Percentiles rank a stretch among this genome's conserved stretches.
These are phyloP conservation scores for Acanthamoeba triangularis DNA, from an alignment of 208 protist species.

Conservation along the genomic window DNA sequence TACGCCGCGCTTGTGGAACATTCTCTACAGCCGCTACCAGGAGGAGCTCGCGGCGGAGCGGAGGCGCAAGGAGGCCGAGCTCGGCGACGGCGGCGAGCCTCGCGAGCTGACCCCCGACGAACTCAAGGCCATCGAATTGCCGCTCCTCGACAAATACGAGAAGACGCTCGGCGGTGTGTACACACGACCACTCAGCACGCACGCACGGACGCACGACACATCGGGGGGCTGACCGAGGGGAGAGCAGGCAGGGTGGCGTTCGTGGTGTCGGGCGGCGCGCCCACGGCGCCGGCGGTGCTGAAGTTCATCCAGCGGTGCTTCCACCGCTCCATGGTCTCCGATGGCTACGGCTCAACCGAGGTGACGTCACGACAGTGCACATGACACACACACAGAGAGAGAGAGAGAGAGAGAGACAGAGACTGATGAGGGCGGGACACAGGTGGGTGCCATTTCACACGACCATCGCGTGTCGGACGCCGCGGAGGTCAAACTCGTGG, in stretches of 20 bases:
- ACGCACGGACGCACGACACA: neutral
- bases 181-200: neutral
- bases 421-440: too few species aligned
- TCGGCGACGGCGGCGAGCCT: neutral
- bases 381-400: too few species aligned
- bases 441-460: conserved; percentile 49
- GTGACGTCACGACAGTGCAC: neutral
- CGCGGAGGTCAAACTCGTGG: conserved; percentile 94
- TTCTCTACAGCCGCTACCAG: conserved; percentile 85
- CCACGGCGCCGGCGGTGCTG: conserved; percentile 87
- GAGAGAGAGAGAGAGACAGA: too few species aligned
- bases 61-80: neutral
- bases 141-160: conserved; percentile 43
- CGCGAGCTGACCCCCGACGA: neutral
- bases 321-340: conserved; percentile 32
- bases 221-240: neutral
- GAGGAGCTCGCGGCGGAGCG: neutral
- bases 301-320: conserved; percentile 87
- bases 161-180: conserved; percentile 29
- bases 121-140: neutral
- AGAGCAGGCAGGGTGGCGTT: conserved; percentile 24
- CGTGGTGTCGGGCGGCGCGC: conserved; percentile 91
- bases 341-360: conserved; percentile 70
- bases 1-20: conserved; percentile 91
- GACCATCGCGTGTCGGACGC: neutral